These are phyloP conservation scores for Penicillium macrosclerotiorum DNA, from an alignment of 495 filamentous ascomycete genomes.

Conservation along the genomic window DNA sequence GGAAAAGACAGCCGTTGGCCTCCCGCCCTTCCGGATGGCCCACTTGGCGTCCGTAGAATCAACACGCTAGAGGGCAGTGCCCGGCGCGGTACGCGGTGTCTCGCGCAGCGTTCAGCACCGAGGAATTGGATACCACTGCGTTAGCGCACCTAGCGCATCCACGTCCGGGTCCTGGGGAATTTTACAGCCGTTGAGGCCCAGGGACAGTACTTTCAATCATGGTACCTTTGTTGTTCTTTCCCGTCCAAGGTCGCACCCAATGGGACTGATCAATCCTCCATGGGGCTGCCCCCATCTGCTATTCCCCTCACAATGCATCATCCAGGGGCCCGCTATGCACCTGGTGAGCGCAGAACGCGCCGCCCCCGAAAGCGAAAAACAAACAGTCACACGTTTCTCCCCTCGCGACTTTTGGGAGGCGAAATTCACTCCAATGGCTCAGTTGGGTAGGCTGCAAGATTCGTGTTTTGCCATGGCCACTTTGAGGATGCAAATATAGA, in stretches of 20 bases:
- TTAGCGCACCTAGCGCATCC: slow-evolving; percentile 5
- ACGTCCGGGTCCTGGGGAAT: slow-evolving; percentile 5
- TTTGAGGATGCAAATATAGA: neutral
- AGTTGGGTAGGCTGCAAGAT: too few species aligned
- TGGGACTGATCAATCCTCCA: neutral
- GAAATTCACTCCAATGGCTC: too few species aligned
- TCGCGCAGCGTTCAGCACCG: slow-evolving; percentile 1
- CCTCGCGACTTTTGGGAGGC: too few species aligned
- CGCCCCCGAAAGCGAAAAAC: neutral
- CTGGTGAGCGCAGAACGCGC: neutral
- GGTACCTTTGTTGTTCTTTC: neutral
- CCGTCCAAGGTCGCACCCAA: neutral
- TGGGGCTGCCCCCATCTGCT: neutral
- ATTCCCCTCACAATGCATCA: neutral
- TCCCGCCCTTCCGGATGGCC: slow-evolving; percentile 17
- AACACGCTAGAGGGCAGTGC: slow-evolving; percentile 3
- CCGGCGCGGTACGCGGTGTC: neutral
- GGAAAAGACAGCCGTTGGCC: slow-evolving; percentile 24
- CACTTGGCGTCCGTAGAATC: slow-evolving; percentile 4
- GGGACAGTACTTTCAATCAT: neutral
- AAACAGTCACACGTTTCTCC: too few species aligned
- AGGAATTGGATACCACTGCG: neutral
- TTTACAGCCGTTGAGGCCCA: neutral
- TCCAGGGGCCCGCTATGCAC: neutral
- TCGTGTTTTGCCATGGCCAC: too few species aligned